Base-by-base conservation (phyloP, 2,329 filamentous ascomycete genomes). In the Sclerotinia minor region DNA sequence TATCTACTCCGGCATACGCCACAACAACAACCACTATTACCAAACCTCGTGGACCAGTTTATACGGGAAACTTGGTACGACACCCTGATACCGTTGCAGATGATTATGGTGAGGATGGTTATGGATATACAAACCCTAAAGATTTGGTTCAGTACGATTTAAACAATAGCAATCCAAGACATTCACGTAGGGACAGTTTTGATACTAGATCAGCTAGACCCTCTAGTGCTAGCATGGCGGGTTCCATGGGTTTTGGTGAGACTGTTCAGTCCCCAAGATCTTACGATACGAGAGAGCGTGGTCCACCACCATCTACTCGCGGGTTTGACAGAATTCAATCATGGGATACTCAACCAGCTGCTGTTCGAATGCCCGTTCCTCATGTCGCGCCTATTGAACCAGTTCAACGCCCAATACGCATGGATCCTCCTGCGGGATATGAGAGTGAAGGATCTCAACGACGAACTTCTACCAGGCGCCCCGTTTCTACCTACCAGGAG, bases 251-350 rank as follows among this genome's bases (percentile, higher is more conserved):
- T 19, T 77, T 75, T 54, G 63, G 64, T 47, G 76, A 78, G 45
- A 5, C 24, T 15, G 52, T 75, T 55, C 65, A 70, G 47, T 49
- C 65, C 38, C 72, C 74, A 38, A 70, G 75, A 57, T 68, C 74
- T 35, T 79, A 81, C 68, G 82, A 83, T 53, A 75, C 79, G 32
- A 77, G 83, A 44, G 75, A 77, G 47, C 68, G 75, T 24, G 74
- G 84, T 0, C 90, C 89, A 2, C 90, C 91, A 13, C 89, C 89
- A 5, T 86, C 88, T 6, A 91, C 87, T 3, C 83, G 89, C 72
- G 90, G 88, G 0, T 87, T 92, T 71, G 90, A 92, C 73, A 90
- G 87, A 78, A 85, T 91, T 71, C 85, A 72, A 21, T 74, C 79
- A 8, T 86, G 85, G 70, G 83, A 85, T 32, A 76, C 81, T 38